A percentile compares a stretch with the other conserved stretches of the same genome.
These are phyloP conservation scores for Rhizopogon salebrosus DNA, from an alignment of 768 basidiomycete genomes.

Conservation along the genomic window DNA sequence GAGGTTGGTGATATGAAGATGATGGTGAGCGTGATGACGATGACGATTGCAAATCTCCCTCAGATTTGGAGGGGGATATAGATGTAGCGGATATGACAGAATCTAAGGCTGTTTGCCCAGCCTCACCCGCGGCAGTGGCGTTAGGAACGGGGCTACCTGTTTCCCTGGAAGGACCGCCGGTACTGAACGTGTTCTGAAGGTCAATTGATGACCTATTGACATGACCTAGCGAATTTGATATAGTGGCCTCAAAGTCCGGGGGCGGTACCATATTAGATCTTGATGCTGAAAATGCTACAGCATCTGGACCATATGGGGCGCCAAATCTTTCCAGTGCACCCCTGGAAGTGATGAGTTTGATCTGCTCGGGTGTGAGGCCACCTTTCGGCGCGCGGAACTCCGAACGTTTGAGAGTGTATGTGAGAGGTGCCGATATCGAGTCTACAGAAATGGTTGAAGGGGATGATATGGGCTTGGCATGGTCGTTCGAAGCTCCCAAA, in stretches of 20 bases:
- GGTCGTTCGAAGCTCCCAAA: constrained; percentile 23
- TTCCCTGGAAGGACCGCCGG: neutral
- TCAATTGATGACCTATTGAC: neutral
- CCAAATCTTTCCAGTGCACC: constrained; percentile 68
- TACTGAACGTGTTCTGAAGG: neutral
- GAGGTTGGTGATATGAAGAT: neutral
- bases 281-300: constrained; percentile 55
- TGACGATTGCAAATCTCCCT: neutral
- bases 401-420: constrained; percentile 66
- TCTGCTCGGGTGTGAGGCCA: constrained; percentile 46
- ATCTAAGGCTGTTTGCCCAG: neutral
- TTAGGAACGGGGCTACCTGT: neutral
- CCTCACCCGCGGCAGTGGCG: neutral
- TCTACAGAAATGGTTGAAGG: constrained; percentile 67
- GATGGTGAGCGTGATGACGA: neutral
- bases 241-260: constrained; percentile 42
- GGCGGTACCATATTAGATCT: constrained; percentile 42
- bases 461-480: constrained; percentile 45
- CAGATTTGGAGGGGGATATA: neutral
- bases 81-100: neutral
- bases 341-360: constrained; percentile 65
- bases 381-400: constrained; percentile 57
- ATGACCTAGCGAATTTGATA: neutral
- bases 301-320: constrained; percentile 71
- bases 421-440: constrained; percentile 71